Conservation (phyloP, 139 green algal genomes). For the Picochlorum sp. region DNA sequence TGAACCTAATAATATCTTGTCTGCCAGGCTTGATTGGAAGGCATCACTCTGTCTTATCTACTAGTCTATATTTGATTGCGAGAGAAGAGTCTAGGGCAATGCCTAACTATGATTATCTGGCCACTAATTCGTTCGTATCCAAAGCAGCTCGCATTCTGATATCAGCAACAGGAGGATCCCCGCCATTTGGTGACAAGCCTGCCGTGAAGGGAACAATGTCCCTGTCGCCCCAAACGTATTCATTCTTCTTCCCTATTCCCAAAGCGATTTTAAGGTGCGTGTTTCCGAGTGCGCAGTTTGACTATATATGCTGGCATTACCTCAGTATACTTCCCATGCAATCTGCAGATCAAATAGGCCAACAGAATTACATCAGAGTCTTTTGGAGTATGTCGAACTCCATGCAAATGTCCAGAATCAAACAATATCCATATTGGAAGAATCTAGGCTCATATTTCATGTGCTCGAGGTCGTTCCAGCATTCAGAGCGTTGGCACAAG, state of each 20-base stretch:
- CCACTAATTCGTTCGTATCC: conserved; percentile 17
- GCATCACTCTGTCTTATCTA: conserved; percentile 33
- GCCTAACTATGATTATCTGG: conserved; percentile 31
- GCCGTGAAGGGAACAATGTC: conserved; percentile 14
- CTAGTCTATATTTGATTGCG: conserved; percentile 49
- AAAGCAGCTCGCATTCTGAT: conserved; percentile 42
- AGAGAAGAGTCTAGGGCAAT: conserved; percentile 15
- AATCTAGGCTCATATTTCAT: conserved; percentile 62
- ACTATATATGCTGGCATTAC: neutral
- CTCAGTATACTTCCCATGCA: neutral
- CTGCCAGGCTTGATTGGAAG: conserved; percentile 46
- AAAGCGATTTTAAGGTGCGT: conserved; percentile 14
- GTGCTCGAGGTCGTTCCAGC: conserved; percentile 62
- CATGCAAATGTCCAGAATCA: conserved; percentile 45
- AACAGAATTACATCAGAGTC: conserved; percentile 67
- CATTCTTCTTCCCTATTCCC: conserved; percentile 71
- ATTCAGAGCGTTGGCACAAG: conserved; percentile 48
- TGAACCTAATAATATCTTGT: conserved; percentile 44
- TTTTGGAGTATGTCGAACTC: conserved; percentile 49
- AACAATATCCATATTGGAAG: conserved; percentile 2
- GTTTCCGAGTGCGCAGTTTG: too few species aligned
- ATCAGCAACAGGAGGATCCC: conserved; percentile 10
- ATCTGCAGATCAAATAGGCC: conserved; percentile 45
- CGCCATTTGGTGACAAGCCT: neutral
- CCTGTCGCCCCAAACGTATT: conserved; percentile 51